These are phyloP conservation scores for Pythium apleroticum DNA, from an alignment of 352 stramenopile species.

Conservation along the genomic window DNA sequence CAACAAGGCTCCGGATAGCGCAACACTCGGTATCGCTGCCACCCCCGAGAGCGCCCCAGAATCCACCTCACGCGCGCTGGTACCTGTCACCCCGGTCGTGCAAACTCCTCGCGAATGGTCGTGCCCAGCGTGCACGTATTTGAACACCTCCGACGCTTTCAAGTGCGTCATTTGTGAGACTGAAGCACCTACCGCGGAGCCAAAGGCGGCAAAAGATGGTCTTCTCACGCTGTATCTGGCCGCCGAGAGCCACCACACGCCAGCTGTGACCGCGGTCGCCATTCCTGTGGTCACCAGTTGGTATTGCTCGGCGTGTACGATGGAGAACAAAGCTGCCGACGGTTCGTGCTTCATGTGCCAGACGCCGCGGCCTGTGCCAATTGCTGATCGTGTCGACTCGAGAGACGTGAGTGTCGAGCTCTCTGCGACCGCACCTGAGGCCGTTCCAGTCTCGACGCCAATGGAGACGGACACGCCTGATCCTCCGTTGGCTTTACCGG, in stretches of 20 bases:
- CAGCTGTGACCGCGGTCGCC: constrained; percentile 24
- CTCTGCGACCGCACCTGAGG: constrained; percentile 32
- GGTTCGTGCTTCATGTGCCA: constrained; percentile 73
- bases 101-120: constrained; percentile 49
- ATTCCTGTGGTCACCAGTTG: not conserved
- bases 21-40: constrained; percentile 19
- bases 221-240: constrained; percentile 72
- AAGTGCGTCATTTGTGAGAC: constrained; percentile 83
- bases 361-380: constrained; percentile 41
- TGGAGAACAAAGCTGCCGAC: constrained; percentile 67
- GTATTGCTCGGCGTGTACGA: constrained; percentile 60
- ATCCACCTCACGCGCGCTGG: constrained; percentile 54
- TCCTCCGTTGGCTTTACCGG: not conserved
- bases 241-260: constrained; percentile 43
- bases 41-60: constrained; percentile 18
- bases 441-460: constrained; percentile 30
- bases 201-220: constrained; percentile 39
- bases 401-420: constrained; percentile 37
- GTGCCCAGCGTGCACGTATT: constrained; percentile 76
- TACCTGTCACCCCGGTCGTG: constrained; percentile 30
- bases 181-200: constrained; percentile 21
- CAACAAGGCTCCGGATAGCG: constrained; percentile 31
- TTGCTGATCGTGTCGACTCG: constrained; percentile 38
- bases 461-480: constrained; percentile 67
- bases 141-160: constrained; percentile 50